Conservation (phyloP, 306 rosid species). For the Corylus heterophylla region DNA sequence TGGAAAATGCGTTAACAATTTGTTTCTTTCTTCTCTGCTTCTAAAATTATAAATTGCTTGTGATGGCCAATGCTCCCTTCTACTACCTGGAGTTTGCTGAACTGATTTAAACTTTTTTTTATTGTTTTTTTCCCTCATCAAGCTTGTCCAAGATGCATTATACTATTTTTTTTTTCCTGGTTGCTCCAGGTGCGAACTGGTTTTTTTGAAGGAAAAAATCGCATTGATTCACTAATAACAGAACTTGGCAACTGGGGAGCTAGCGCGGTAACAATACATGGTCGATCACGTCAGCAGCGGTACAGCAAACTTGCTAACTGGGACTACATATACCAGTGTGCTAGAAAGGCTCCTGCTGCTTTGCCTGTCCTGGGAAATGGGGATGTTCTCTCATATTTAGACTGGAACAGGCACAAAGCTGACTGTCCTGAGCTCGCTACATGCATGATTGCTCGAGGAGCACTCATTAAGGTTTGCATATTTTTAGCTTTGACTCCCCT, state of each 20-base stretch:
- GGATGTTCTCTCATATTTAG: constrained; percentile 72
- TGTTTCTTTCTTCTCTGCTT: constrained; percentile 10
- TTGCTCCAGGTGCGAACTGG: constrained; percentile 79
- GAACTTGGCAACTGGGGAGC: constrained; percentile 85
- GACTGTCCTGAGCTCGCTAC: constrained; percentile 77
- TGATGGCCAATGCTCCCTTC: neutral
- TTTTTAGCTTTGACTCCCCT: neutral
- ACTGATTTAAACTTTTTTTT: neutral
- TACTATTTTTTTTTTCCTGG: constrained; percentile 2
- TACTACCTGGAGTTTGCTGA: neutral
- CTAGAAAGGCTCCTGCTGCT: constrained; percentile 56
- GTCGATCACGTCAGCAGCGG: constrained; percentile 95
- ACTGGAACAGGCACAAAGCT: constrained; percentile 74
- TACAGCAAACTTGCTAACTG: constrained; percentile 98
- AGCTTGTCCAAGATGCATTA: constrained; percentile 17
- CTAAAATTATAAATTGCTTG: constrained; percentile 5
- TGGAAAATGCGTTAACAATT: neutral
- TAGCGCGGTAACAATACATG: constrained; percentile 84
- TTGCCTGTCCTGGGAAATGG: constrained; percentile 88
- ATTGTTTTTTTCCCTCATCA: neutral
- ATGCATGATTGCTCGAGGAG: constrained; percentile 92
- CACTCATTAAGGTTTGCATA: constrained; percentile 71
- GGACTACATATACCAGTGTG: constrained; percentile 79
- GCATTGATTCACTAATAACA: constrained; percentile 77
- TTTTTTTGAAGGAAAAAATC: constrained; percentile 85